Evolutionary conservation across 805 yeast species (phyloP).

Genomic region (Osmozyma mogii): DNA sequence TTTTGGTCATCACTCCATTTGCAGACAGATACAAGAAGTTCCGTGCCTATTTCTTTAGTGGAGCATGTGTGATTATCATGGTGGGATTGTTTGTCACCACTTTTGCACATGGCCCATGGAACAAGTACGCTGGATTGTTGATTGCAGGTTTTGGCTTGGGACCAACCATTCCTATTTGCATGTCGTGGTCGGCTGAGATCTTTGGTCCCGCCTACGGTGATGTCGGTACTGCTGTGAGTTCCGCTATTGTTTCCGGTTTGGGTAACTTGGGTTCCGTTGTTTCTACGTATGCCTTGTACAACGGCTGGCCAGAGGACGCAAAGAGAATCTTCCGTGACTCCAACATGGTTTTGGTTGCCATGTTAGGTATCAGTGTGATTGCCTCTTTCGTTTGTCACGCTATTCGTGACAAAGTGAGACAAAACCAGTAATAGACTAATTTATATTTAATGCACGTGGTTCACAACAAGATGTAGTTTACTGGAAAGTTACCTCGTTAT

Average conservation of each 20-base stretch:
- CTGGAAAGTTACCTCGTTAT: too few relatives aligned
- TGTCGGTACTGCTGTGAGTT: slow-evolving; percentile 74
- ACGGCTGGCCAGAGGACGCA: slow-evolving; percentile 80
- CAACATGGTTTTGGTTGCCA: slow-evolving; percentile 77
- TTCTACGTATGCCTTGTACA: slow-evolving; percentile 77
- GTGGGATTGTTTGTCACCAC: slow-evolving; percentile 71
- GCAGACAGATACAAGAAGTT: slow-evolving; percentile 59
- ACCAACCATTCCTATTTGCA: slow-evolving; percentile 82
- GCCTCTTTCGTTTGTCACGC: slow-evolving; percentile 27
- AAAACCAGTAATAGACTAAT: too few relatives aligned
- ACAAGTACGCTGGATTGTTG: slow-evolving; percentile 69
- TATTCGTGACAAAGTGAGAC: slow-evolving; percentile 24
- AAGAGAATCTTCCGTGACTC: slow-evolving; percentile 55
- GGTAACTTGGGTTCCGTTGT: slow-evolving; percentile 84
- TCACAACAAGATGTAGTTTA: too few relatives aligned
- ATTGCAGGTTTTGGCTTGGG: slow-evolving; percentile 85
- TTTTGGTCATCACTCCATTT: slow-evolving; percentile 66
- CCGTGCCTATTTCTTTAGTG: slow-evolving; percentile 56
- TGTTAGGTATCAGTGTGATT: slow-evolving; percentile 67
- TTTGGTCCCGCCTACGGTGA: slow-evolving; percentile 68
- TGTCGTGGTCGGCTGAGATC: slow-evolving; percentile 78
- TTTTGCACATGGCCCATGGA: slow-evolving; percentile 67
- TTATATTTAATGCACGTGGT: too few relatives aligned
- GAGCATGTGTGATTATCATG: slow-evolving; percentile 60
- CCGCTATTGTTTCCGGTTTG: slow-evolving; percentile 78